Conservation (phyloP, 1,284 basidiomycete genomes). For the Cerioporus squamosus region DNA sequence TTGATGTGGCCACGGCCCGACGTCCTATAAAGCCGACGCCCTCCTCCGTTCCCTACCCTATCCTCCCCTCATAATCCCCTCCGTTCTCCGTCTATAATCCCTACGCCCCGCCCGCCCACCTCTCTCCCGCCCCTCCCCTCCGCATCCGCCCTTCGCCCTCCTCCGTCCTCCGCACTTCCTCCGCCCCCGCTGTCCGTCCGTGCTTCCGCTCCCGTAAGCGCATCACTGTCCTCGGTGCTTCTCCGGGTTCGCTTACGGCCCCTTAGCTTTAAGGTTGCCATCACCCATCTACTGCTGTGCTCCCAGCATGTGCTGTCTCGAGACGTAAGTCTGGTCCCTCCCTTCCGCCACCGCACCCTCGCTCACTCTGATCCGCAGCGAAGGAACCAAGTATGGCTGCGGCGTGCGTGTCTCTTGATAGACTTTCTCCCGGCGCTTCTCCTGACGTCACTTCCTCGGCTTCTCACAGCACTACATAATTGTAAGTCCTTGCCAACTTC, state of each 20-base stretch:
- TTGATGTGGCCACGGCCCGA: conserved; percentile 14
- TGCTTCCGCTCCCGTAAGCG: conserved; percentile 21
- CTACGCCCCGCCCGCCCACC: not conserved
- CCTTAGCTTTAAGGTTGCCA: conserved; percentile 22
- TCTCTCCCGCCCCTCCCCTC: not conserved
- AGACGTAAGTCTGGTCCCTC: conserved; percentile 57
- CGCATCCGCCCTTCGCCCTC: not conserved
- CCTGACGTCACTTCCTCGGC: conserved; percentile 28
- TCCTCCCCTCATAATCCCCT: conserved; percentile 26
- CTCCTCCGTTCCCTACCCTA: conserved; percentile 3
- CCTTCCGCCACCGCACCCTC: conserved; percentile 14
- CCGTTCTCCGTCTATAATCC: conserved; percentile 24
- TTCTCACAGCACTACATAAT: conserved; percentile 53
- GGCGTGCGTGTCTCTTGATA: conserved; percentile 50
- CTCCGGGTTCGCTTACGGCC: conserved; percentile 21
- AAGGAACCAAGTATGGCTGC: conserved; percentile 77
- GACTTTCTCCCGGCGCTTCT: conserved; percentile 16
- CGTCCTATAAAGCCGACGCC: conserved; percentile 19
- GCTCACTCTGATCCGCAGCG: conserved; percentile 46
- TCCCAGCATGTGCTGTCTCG: conserved; percentile 67
- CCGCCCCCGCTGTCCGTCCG: conserved; percentile 11
- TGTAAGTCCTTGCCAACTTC: conserved; percentile 38
- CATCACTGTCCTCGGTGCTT: conserved; percentile 13
- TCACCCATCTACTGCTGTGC: conserved; percentile 18
- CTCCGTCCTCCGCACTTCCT: conserved; percentile 5